A percentile compares a stretch with the other conserved stretches of the same genome.
phyloP scores from a whole-genome alignment of 768 basidiomycete species.

The Suillus placidus region DNA sequence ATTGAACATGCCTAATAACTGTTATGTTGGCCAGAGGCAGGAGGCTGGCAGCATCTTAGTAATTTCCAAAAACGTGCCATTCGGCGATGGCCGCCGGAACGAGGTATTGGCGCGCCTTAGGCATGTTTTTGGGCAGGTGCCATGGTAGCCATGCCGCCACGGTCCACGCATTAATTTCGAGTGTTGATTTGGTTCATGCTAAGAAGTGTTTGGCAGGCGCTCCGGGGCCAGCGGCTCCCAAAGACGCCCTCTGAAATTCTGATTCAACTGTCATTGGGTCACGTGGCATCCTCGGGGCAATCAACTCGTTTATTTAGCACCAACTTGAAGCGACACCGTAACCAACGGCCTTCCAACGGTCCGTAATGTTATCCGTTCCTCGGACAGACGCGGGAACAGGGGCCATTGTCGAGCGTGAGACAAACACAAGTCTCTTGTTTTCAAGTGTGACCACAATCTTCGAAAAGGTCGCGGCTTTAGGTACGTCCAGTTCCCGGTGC shows the following conservation, averaged over 20 bases:
- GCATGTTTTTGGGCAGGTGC: not conserved
- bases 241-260: not conserved
- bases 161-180: not conserved
- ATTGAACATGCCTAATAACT: constrained; percentile 1
- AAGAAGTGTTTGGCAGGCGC: not conserved
- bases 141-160: not conserved
- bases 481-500: constrained; percentile 8
- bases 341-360: not conserved
- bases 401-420: not conserved
- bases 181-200: not conserved
- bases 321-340: not conserved
- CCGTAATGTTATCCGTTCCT: not conserved
- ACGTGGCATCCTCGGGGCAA: constrained; percentile 1
- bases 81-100: not conserved
- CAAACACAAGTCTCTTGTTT: not conserved
- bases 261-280: not conserved
- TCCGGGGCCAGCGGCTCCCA: no score
- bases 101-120: not conserved
- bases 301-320: constrained; percentile 4
- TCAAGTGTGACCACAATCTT: not conserved
- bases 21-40: not conserved
- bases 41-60: not conserved
- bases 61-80: not conserved
- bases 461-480: constrained; percentile 3
- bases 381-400: not conserved